These are phyloP conservation scores for Cucumis variabilis DNA, from an alignment of 331 rosid species.

Conservation along the genomic window DNA sequence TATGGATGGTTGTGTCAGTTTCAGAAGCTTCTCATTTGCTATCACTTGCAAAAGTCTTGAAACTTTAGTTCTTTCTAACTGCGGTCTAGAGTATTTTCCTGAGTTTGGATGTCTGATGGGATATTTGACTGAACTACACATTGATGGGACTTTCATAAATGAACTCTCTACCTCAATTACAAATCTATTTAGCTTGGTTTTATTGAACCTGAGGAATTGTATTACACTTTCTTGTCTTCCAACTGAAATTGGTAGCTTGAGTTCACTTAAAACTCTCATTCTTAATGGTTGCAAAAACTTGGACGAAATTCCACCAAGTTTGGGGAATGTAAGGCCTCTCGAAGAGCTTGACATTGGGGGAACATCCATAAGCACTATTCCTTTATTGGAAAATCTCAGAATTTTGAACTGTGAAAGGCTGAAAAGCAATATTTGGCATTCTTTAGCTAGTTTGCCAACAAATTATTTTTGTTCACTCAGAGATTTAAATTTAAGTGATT, in stretches of 20 bases:
- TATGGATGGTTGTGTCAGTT: neutral
- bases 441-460: neutral
- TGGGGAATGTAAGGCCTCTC: neutral
- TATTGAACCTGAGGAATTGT: neutral
- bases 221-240: neutral
- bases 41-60: neutral
- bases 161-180: neutral
- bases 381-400: no score
- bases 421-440: neutral
- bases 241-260: neutral
- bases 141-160: conserved; percentile 1
- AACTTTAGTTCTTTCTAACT: neutral
- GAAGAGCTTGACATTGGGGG: conserved; percentile 20
- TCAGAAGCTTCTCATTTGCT: neutral
- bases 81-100: neutral
- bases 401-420: neutral
- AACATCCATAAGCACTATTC: neutral
- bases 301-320: neutral
- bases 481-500: neutral
- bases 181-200: neutral
- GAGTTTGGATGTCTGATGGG: neutral
- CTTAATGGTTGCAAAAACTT: neutral
- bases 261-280: neutral
- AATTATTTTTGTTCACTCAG: no score
- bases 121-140: neutral